Evolutionary conservation across 2,329 filamentous ascomycete genomes (phyloP).

Genomic region (Elsinoe australis): DNA sequence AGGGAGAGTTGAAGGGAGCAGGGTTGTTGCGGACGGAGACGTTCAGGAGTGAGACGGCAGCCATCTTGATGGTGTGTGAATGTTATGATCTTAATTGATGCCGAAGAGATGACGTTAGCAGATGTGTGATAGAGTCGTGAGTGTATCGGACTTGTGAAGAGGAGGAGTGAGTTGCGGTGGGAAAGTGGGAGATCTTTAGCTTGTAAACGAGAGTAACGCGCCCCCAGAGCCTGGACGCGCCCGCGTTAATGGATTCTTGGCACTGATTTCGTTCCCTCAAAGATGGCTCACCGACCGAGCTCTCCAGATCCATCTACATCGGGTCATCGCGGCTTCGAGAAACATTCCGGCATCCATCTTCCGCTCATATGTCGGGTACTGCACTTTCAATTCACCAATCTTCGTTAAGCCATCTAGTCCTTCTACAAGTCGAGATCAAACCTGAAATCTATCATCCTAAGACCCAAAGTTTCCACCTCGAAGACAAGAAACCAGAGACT

Average conservation of each 20-base stretch:
- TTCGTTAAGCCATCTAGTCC: background rate
- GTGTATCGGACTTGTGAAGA: no score
- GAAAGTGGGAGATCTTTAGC: no score
- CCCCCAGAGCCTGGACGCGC: no score
- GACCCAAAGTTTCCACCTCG: background rate
- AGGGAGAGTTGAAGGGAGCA: slow-evolving; percentile 82
- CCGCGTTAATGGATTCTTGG: no score
- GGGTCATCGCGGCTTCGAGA: background rate
- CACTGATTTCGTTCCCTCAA: no score
- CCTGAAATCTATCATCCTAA: background rate
- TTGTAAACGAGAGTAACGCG: no score
- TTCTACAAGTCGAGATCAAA: background rate
- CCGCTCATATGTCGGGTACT: background rate
- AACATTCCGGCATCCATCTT: background rate
- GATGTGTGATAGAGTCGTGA: no score
- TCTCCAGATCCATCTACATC: no score
- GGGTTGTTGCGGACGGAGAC: slow-evolving; percentile 97
- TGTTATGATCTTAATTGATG: background rate
- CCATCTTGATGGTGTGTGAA: slow-evolving; percentile 56
- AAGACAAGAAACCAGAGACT: background rate
- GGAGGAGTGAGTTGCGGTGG: no score
- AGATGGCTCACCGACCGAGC: no score
- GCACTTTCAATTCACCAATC: background rate
- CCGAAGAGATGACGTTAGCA: no score
- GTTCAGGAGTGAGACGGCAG: slow-evolving; percentile 89